Conservation (phyloP, 805 yeast species). For the Ogataea methanolica region DNA sequence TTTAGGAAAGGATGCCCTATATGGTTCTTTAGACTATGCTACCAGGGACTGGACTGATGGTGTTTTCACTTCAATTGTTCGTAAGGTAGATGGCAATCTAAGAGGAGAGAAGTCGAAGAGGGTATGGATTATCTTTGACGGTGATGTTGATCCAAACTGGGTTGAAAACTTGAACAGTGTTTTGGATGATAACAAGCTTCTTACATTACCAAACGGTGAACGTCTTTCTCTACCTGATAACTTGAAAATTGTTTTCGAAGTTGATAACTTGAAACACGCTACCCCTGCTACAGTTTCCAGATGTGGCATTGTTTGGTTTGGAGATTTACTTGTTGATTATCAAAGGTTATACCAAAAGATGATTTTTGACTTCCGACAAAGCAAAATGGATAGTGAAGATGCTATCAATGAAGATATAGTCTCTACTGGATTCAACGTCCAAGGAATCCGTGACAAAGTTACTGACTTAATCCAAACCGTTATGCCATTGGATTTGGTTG, state of each 20-base stretch:
- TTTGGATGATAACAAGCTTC: constrained; percentile 75
- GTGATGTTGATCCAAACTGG: constrained; percentile 93
- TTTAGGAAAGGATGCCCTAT: constrained; percentile 56
- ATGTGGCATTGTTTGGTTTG: constrained; percentile 84
- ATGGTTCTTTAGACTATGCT: constrained; percentile 65
- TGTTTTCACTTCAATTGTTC: constrained; percentile 59
- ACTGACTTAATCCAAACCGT: constrained; percentile 1
- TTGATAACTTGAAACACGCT: constrained; percentile 56
- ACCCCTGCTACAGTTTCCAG: constrained; percentile 92
- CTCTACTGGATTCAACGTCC: constrained; percentile 2
- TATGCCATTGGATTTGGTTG: constrained; percentile 13
- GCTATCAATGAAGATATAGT: neutral
- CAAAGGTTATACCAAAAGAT: constrained; percentile 7
- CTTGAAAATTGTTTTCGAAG: constrained; percentile 71
- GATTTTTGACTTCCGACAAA: constrained; percentile 11
- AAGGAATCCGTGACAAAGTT: constrained; percentile 4
- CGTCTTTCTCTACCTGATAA: constrained; percentile 63
- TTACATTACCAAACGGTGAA: constrained; percentile 90
- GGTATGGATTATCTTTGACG: constrained; percentile 84
- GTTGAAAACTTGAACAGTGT: constrained; percentile 88
- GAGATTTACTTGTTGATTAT: constrained; percentile 21
- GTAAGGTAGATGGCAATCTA: constrained; percentile 50
- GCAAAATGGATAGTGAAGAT: constrained; percentile 10
- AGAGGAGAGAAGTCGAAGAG: constrained; percentile 53
- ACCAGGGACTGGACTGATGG: constrained; percentile 96